Evolutionary conservation across 768 basidiomycete species (phyloP).

Genomic region (Pleurotus djamor): DNA sequence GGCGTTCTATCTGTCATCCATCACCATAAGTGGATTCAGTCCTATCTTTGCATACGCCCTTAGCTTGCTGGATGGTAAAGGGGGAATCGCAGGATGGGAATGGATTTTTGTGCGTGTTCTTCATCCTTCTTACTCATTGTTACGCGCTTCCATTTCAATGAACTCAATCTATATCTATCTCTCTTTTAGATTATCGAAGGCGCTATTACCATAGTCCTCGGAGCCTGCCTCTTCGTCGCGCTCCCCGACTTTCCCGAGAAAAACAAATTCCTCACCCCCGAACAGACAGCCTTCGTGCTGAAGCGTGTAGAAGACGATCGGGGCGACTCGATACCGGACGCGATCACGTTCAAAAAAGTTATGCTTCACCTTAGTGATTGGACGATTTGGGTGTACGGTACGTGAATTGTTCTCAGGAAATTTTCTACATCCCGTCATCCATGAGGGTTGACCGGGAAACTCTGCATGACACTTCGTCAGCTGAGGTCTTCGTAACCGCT

Average conservation of each 20-base stretch:
- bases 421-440: background rate
- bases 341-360: constrained; percentile 32
- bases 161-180: background rate
- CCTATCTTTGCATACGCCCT: constrained; percentile 42
- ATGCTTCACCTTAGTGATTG: constrained; percentile 39
- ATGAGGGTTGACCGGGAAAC: background rate
- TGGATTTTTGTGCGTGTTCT: constrained; percentile 44
- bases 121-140: background rate
- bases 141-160: background rate
- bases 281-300: constrained; percentile 41
- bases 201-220: constrained; percentile 37
- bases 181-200: constrained; percentile 41
- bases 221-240: constrained; percentile 35
- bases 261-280: constrained; percentile 40
- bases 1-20: constrained; percentile 32
- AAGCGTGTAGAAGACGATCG: constrained; percentile 47
- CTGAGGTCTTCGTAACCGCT: background rate
- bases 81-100: constrained; percentile 41
- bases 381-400: constrained; percentile 46
- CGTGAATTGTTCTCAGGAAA: constrained; percentile 4
- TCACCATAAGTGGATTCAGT: constrained; percentile 37
- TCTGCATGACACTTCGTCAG: background rate
- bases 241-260: constrained; percentile 46
- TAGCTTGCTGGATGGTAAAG: constrained; percentile 35
- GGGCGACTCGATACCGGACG: constrained; percentile 46